Conservation (phyloP, 257 asterid species). For the Parsonsia alboflavescens region DNA sequence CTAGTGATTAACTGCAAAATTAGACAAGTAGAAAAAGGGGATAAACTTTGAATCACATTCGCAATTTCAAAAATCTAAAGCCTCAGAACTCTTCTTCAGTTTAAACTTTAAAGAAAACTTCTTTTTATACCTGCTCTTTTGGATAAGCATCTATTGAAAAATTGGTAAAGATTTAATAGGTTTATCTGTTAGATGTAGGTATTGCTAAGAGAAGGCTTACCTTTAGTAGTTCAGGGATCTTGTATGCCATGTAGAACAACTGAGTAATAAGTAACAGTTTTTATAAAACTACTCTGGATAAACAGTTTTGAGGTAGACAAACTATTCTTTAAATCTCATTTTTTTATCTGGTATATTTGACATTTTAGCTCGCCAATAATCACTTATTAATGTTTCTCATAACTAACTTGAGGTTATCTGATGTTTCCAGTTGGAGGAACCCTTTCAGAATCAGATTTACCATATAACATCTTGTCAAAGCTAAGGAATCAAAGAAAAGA, state of each 20-base stretch:
- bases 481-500: constrained; percentile 44
- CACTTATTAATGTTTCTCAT: background rate
- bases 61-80: too few species aligned
- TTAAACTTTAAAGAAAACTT: background rate
- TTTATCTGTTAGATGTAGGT: background rate
- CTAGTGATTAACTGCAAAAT: background rate
- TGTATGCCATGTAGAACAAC: background rate
- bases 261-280: background rate
- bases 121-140: background rate
- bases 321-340: background rate
- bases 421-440: constrained; percentile 44
- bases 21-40: background rate
- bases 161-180: background rate
- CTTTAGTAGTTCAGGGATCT: too few species aligned
- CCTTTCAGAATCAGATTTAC: constrained; percentile 53
- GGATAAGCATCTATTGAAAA: background rate
- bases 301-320: background rate
- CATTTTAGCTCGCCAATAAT: background rate
- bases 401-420: background rate
- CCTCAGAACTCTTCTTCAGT: background rate
- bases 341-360: background rate
- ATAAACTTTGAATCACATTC: background rate
- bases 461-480: constrained; percentile 38
- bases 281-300: background rate
- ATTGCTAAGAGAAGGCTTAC: background rate